Evolutionary conservation across 805 yeast genomes (phyloP).

Genomic region (Zygoascus flipseniorum): DNA sequence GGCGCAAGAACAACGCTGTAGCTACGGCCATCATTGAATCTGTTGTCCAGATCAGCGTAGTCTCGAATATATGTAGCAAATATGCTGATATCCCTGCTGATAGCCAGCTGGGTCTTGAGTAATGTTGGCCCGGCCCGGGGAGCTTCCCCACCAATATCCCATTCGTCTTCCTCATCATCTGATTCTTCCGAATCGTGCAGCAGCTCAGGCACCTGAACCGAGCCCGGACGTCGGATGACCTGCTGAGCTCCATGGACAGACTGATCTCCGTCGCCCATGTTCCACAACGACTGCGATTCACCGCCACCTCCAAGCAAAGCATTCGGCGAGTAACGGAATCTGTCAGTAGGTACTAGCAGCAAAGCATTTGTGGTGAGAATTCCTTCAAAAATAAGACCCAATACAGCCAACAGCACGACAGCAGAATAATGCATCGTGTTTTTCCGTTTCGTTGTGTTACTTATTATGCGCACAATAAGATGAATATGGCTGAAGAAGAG

Average conservation of each 20-base stretch:
- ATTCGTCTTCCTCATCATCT: background rate
- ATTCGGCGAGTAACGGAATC: background rate
- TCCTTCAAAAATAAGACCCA: background rate
- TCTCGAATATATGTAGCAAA: conserved; percentile 69
- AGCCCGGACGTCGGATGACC: background rate
- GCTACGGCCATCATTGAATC: conserved; percentile 38
- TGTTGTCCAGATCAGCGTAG: conserved; percentile 38
- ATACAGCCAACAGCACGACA: background rate
- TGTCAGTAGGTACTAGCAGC: background rate
- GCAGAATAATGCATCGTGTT: background rate
- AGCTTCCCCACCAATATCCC: conserved; percentile 11
- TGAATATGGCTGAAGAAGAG: too few relatives aligned
- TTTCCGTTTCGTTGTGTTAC: background rate
- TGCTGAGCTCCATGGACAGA: background rate
- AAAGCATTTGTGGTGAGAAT: background rate
- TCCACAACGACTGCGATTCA: background rate
- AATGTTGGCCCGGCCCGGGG: conserved; percentile 27
- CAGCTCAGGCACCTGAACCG: background rate
- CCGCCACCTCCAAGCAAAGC: background rate
- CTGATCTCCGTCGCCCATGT: background rate
- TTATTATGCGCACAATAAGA: too few relatives aligned
- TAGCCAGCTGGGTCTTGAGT: conserved; percentile 34
- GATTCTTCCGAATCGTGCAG: background rate
- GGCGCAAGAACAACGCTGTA: conserved; percentile 63
- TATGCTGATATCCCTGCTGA: conserved; percentile 41